phyloP scores from a whole-genome alignment of 2,329 filamentous ascomycete species.

The Beauveria brongniartii region DNA sequence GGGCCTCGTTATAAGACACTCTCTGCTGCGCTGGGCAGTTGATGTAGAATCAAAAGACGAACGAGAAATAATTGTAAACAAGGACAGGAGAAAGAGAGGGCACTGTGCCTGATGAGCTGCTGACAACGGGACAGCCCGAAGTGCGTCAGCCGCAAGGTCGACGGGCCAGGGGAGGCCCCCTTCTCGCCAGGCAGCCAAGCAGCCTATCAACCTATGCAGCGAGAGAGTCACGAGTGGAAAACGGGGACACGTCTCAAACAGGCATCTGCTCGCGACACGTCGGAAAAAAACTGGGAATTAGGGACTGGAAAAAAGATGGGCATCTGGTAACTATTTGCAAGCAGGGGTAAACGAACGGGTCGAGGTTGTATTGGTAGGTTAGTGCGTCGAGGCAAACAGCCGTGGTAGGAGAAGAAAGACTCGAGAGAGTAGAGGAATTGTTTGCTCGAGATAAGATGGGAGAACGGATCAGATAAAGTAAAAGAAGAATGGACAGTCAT shows the following conservation, averaged over 20 bases:
- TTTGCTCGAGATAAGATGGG: constrained; percentile 6
- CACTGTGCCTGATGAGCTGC: not conserved
- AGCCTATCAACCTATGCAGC: not conserved
- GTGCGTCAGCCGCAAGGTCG: constrained; percentile 7
- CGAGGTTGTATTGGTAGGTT: not conserved
- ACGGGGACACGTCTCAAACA: not conserved
- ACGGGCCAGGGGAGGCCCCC: not conserved
- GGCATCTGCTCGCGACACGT: constrained; percentile 2
- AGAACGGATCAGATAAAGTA: not conserved
- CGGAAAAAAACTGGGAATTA: not conserved
- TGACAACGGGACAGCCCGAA: constrained; percentile 1
- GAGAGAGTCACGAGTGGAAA: not conserved
- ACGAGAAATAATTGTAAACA: not conserved
- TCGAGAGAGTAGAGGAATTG: not conserved
- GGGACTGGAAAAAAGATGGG: not conserved
- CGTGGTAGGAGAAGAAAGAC: not conserved
- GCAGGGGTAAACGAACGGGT: not conserved
- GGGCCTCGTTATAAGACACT: not conserved
- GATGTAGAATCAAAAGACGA: not conserved
- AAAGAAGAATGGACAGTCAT: not conserved
- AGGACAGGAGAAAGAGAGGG: not conserved
- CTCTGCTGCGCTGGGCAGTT: not conserved
- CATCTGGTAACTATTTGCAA: not conserved
- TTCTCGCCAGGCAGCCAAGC: not conserved
- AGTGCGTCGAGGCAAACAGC: not conserved